Percentiles rank a stretch among this genome's conserved stretches.
These are phyloP conservation scores for Phtheirospermum japonicum DNA, from an alignment of 257 asterid species.

Conservation along the genomic window DNA sequence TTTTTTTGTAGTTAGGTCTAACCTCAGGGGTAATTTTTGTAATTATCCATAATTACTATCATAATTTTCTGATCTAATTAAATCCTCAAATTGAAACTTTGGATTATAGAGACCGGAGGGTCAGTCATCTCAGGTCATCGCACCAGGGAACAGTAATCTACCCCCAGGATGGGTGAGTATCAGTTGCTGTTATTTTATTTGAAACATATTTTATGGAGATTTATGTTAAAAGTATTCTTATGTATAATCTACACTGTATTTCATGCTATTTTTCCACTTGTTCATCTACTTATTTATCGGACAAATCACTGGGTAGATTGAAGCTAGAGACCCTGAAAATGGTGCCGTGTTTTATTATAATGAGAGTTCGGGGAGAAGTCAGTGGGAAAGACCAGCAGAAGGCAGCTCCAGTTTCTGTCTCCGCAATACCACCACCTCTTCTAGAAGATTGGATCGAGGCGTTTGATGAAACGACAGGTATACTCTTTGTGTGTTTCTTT, in stretches of 20 bases:
- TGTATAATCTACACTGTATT: conserved; percentile 1
- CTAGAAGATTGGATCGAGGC: conserved; percentile 77
- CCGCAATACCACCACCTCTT: conserved; percentile 36
- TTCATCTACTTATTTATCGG: conserved; percentile 26
- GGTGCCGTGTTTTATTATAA: conserved; percentile 75
- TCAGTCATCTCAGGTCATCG: conserved; percentile 41
- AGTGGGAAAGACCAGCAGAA: conserved; percentile 87
- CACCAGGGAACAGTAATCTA: conserved; percentile 38
- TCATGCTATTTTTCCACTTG: conserved; percentile 20
- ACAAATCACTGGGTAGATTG: conserved; percentile 50
- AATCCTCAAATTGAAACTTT: conserved; percentile 28
- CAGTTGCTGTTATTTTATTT: conserved; percentile 22
- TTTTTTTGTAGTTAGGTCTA: no score
- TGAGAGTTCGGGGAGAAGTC: conserved; percentile 72
- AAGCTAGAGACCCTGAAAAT: conserved; percentile 78
- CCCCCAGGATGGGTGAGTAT: conserved; percentile 93
- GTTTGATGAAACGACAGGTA: conserved; percentile 78
- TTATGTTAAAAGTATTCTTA: conserved; percentile 5
- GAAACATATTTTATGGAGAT: conserved; percentile 3
- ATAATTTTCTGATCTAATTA: conserved; percentile 4
- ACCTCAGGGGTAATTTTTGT: neutral
- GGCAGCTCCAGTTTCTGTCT: conserved; percentile 34
- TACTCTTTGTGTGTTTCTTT: no score
- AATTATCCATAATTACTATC: neutral
- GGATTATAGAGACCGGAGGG: conserved; percentile 51